These are phyloP conservation scores for Aspergillus cejpii DNA, from an alignment of 2,329 filamentous ascomycete genomes.

Conservation along the genomic window DNA sequence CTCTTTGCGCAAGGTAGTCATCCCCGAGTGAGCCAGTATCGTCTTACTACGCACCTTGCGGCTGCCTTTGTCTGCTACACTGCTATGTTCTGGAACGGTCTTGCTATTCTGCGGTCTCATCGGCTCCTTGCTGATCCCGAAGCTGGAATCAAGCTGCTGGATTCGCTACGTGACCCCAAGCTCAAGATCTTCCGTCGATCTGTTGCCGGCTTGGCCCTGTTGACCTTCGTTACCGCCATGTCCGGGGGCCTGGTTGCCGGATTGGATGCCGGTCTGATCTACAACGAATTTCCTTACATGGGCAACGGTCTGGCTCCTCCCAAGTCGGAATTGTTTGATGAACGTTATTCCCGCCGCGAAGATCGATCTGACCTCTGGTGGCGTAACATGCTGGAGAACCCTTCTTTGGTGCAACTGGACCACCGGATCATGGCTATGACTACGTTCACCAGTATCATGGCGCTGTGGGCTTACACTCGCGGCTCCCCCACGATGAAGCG, in stretches of 20 bases:
- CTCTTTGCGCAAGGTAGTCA: conserved; percentile 85
- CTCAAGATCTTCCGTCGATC: conserved; percentile 67
- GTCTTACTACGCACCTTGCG: conserved; percentile 79
- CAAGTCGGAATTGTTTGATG: conserved; percentile 71
- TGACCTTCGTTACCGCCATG: conserved; percentile 86
- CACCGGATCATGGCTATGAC: conserved; percentile 87
- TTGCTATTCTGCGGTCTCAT: conserved; percentile 73
- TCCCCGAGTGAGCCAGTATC: conserved; percentile 90
- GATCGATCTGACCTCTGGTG: conserved; percentile 84
- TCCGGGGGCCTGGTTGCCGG: conserved; percentile 91
- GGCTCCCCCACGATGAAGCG: conserved; percentile 58
- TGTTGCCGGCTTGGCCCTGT: conserved; percentile 60
- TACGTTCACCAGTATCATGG: conserved; percentile 74
- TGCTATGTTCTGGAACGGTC: conserved; percentile 86
- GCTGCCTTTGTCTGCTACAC: conserved; percentile 89
- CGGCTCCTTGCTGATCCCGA: conserved; percentile 62
- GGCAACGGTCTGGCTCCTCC: conserved; percentile 76
- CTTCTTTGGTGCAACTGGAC: conserved; percentile 88
- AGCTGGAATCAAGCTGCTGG: conserved; percentile 54
- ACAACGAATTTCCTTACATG: conserved; percentile 98
- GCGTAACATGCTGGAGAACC: conserved; percentile 97
- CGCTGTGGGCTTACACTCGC: conserved; percentile 73
- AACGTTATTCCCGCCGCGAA: conserved; percentile 72
- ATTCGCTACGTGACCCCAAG: conserved; percentile 58
- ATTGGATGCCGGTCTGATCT: conserved; percentile 92